Conservation (phyloP, 164 flowering plant species). For the Magnolia changhungtana region DNA sequence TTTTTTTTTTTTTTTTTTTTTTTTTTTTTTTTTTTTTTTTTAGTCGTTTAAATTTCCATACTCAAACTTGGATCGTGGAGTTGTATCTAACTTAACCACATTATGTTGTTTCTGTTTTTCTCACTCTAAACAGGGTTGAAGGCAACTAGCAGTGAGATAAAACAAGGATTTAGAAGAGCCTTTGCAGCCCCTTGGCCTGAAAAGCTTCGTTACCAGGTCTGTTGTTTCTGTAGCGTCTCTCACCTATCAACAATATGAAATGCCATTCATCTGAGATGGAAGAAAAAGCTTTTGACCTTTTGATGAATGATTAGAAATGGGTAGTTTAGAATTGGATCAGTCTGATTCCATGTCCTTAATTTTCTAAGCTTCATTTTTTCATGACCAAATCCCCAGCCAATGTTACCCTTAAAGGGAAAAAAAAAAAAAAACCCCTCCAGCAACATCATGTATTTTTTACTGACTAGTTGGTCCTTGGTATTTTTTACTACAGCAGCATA, state of each 20-base stretch:
- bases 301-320: not conserved
- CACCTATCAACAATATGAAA: not conserved
- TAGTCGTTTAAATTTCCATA: not conserved
- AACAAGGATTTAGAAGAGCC: slow-evolving; percentile 89
- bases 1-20: too few species aligned
- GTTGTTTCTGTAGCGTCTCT: not conserved
- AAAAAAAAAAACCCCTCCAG: not conserved
- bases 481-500: not conserved
- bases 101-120: not conserved
- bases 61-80: not conserved
- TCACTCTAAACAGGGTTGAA: slow-evolving; percentile 43
- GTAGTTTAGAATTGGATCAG: not conserved
- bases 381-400: not conserved
- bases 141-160: slow-evolving; percentile 58
- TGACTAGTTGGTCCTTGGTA: not conserved
- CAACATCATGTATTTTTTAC: too few species aligned
- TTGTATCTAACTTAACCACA: not conserved
- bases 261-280: not conserved
- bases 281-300: not conserved
- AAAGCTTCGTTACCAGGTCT: slow-evolving; percentile 90
- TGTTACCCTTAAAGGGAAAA: not conserved
- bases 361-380: not conserved
- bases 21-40: not conserved
- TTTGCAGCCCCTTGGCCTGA: slow-evolving; percentile 90
- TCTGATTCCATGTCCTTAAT: not conserved